Percentiles rank a stretch among this genome's conserved stretches.
phyloP scores from a whole-genome alignment of 495 filamentous ascomycete species.

The Xylaria sp. region DNA sequence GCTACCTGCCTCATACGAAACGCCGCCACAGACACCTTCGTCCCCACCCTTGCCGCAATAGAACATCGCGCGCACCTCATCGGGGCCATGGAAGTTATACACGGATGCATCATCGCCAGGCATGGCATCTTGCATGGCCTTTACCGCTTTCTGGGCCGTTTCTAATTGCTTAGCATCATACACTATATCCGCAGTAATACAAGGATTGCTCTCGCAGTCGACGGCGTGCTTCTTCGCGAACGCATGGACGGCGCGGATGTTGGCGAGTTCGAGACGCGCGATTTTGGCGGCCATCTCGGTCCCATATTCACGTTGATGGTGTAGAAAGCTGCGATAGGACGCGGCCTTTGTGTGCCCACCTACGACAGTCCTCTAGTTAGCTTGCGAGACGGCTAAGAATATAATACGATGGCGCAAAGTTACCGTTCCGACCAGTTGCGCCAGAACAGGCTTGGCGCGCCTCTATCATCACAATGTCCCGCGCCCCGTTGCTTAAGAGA shows the following conservation, averaged over 20 bases:
- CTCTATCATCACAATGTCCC: conserved; percentile 63
- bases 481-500: conserved; percentile 48
- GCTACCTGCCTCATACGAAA: conserved; percentile 67
- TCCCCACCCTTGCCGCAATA: conserved; percentile 44
- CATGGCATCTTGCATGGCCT: conserved; percentile 55
- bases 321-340: conserved; percentile 62
- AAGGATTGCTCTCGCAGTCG: conserved; percentile 56
- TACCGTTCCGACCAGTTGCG: conserved; percentile 67
- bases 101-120: conserved; percentile 50
- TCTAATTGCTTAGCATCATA: conserved; percentile 59
- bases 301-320: conserved; percentile 49
- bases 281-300: conserved; percentile 58
- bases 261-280: conserved; percentile 62
- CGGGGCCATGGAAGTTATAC: conserved; percentile 54
- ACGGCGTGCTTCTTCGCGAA: conserved; percentile 60
- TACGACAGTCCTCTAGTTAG: conserved; percentile 24
- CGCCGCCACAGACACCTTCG: conserved; percentile 56
- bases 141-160: conserved; percentile 48
- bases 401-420: not conserved
- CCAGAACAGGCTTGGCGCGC: conserved; percentile 63
- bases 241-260: conserved; percentile 60
- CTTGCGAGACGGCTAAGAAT: not conserved
- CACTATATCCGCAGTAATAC: conserved; percentile 65
- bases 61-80: conserved; percentile 57
- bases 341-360: conserved; percentile 71